These are phyloP conservation scores for Alternaria gansuensis DNA, from an alignment of 2,329 filamentous ascomycete genomes.

Conservation along the genomic window DNA sequence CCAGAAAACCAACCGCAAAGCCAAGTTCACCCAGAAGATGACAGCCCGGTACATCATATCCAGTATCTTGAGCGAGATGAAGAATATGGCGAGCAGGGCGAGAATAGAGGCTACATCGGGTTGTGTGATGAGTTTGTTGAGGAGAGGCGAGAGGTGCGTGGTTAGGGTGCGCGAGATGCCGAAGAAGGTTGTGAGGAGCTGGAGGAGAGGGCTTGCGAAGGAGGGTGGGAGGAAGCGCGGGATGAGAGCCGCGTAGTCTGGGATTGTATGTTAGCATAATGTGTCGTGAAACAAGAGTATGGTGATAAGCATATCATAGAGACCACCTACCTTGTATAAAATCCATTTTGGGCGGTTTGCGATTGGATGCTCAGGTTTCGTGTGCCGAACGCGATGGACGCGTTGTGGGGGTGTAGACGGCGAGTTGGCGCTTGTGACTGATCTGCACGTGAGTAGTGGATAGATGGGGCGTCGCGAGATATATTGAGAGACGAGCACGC, in stretches of 20 bases:
- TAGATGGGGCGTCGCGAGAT: conserved; percentile 3
- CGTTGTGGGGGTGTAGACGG: conserved; percentile 16
- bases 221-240: conserved; percentile 45
- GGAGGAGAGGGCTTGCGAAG: conserved; percentile 44
- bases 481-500: conserved; percentile 6
- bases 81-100: conserved; percentile 67
- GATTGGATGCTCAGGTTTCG: conserved; percentile 15
- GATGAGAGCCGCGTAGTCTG: conserved; percentile 47
- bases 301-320: neutral
- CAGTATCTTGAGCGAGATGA: conserved; percentile 71
- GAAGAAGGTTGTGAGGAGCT: conserved; percentile 39
- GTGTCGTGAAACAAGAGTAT: neutral
- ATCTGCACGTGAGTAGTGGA: neutral
- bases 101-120: conserved; percentile 63
- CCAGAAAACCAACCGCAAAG: conserved; percentile 71
- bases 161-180: conserved; percentile 41
- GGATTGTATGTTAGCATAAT: conserved; percentile 21
- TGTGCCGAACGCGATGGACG: conserved; percentile 28
- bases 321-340: conserved; percentile 38
- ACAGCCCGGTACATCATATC: conserved; percentile 76
- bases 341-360: conserved; percentile 38
- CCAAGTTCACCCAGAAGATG: conserved; percentile 78
- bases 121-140: conserved; percentile 40
- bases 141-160: conserved; percentile 43
- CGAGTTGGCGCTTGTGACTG: conserved; percentile 4